Evolutionary conservation across 345 rosid species (phyloP), one percentile per base, ranked within the genome.

Genomic region (Brassica nigra): DNA sequence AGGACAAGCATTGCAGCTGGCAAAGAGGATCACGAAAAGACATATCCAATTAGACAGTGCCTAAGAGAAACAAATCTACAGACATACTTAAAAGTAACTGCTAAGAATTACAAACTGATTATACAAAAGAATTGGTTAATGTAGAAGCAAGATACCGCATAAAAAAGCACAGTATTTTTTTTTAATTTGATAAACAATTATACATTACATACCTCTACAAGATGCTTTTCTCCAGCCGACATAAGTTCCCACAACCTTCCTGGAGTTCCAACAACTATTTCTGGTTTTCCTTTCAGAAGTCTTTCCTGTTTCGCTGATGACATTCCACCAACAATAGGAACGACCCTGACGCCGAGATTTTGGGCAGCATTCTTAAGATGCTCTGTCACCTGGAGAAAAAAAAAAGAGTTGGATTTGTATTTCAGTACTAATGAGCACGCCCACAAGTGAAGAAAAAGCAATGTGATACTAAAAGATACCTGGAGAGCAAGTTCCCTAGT

Each of bases 171-270:
- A 58, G 0, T 29, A 34, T 66, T 4, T 42, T 61, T 39, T 23
- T 54, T 27, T 6, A 27, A 31, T 44, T 9, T n/a, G 15, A 30
- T 57, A 44, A n/a, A 63, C 30, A 4, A 5, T 34, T 15, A 31
- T 57, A 58, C 71, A 76, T 52, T 62, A 76, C 87, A 78, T 81
- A 95, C 99, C 95, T 95, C 96, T 70, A 85, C 80, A 71, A 95
- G 97, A 88, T 95, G 98, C 69, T 79, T 83, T 83, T 93, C 97
- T 83, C 98, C 97, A 15, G 86, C 86, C 8, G 99, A 95, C 90
- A 95, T 93, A 78, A 93, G 96, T 86, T 93, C 95, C 99, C 99
- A 95, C 66, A 95, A 85, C 75, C 99, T 88, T 72, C 99, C 98
- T 28, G 99, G 98, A 76, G 98, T 95, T 82, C 86, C 99, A 72